A percentile compares a stretch with the other conserved stretches of the same genome.
Conservation (phyloP, 768 basidiomycete genomes). For the Artomyces pyxidatus region DNA sequence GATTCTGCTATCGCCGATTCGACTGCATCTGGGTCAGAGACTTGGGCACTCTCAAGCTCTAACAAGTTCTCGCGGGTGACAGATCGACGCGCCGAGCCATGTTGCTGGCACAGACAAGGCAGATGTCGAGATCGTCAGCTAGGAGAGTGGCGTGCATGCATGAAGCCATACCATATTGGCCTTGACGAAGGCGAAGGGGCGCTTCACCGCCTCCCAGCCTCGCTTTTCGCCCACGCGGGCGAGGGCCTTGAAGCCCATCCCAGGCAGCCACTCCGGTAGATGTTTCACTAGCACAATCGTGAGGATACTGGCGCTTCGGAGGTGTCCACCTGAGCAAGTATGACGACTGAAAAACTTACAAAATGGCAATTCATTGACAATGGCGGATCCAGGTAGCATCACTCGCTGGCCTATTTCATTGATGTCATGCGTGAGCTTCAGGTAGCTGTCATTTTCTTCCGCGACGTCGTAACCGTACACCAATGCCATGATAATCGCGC, state of each 20-base stretch:
- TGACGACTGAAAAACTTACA: no score
- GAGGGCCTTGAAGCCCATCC: neutral
- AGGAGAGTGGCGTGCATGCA: no score
- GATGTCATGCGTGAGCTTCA: no score
- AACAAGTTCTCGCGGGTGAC: neutral
- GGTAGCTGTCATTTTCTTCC: no score
- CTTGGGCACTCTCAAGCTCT: neutral
- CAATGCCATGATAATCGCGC: no score
- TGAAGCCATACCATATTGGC: neutral
- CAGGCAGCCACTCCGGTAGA: neutral
- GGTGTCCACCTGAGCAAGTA: no score
- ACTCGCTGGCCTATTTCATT: neutral
- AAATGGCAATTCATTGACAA: slow-evolving; percentile 9
- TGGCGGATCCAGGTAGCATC: slow-evolving; percentile 2
- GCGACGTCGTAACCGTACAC: no score
- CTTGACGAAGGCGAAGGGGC: neutral
- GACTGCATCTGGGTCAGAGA: neutral
- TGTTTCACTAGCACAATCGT: no score
- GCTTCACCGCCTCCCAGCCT: neutral
- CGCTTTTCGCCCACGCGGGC: neutral
- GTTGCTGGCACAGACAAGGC: neutral
- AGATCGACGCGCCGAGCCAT: slow-evolving; percentile 3
- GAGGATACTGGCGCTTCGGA: no score
- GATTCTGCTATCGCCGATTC: neutral
- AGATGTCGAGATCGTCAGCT: neutral